Percentiles rank a stretch among this genome's conserved stretches.
Conservation (phyloP, 2,329 filamentous ascomycete genomes). For the Botrytis porri region DNA sequence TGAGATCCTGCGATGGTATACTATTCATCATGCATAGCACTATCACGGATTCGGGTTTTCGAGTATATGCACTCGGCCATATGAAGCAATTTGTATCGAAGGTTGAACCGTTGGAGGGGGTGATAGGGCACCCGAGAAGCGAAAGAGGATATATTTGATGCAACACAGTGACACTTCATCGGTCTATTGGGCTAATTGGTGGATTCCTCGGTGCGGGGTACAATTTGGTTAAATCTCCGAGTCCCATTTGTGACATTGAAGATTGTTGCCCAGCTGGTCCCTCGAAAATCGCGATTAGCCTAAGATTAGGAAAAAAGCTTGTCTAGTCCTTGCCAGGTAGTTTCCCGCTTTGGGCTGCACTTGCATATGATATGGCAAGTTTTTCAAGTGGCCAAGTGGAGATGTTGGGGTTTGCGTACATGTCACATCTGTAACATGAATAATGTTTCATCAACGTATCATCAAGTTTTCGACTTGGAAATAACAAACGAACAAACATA, state of each 20-base stretch:
- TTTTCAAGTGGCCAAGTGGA: slow-evolving; percentile 5
- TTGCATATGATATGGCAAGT: not conserved
- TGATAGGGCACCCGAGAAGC: not conserved
- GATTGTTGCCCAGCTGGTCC: slow-evolving; percentile 4
- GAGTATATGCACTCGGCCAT: not conserved
- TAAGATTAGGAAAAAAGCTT: slow-evolving; percentile 8
- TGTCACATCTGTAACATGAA: slow-evolving; percentile 9
- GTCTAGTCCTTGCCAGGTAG: not conserved
- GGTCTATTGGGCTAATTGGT: not conserved
- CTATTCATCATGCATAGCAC: not conserved
- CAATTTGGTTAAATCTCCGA: slow-evolving; percentile 9
- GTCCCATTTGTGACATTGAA: not conserved
- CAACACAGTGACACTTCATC: not conserved
- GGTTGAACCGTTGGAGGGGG: not conserved
- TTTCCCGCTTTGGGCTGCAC: not conserved
- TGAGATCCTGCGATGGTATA: not conserved
- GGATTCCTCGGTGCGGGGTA: slow-evolving; percentile 4
- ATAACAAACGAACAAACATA: not conserved
- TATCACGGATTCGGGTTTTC: not conserved
- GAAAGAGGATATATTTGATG: not conserved
- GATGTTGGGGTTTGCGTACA: not conserved
- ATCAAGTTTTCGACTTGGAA: not conserved
- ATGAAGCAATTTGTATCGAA: not conserved
- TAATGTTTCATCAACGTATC: slow-evolving; percentile 9
- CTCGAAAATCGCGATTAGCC: not conserved